These are phyloP conservation scores for Syzygium jambos DNA, from an alignment of 345 rosid genomes.

Conservation along the genomic window DNA sequence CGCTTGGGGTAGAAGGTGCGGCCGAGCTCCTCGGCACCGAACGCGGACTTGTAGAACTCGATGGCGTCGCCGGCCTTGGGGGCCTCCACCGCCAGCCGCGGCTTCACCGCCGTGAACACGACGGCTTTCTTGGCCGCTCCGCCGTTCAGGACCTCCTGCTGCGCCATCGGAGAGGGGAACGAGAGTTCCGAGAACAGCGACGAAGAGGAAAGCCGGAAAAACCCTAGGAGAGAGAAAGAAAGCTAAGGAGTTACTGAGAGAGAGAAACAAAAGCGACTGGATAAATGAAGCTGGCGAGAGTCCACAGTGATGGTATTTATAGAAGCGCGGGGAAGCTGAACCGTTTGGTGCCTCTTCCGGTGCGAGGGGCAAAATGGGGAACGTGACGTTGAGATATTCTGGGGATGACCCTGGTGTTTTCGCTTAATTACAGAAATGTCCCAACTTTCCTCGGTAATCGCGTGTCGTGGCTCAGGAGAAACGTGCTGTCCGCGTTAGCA, in stretches of 20 bases:
- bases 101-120: constrained; percentile 48
- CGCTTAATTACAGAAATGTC: constrained; percentile 18
- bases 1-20: constrained; percentile 73
- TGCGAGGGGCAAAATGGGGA: constrained; percentile 11
- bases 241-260: neutral
- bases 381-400: neutral
- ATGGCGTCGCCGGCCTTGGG: constrained; percentile 76
- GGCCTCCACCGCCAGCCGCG: constrained; percentile 67
- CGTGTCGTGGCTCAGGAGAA: neutral
- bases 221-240: constrained; percentile 27
- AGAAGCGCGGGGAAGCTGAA: constrained; percentile 58
- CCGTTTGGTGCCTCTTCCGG: constrained; percentile 24
- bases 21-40: constrained; percentile 60
- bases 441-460: neutral
- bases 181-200: neutral
- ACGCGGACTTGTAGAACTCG: constrained; percentile 71
- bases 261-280: constrained; percentile 1
- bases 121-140: constrained; percentile 34
- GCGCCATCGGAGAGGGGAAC: constrained; percentile 33
- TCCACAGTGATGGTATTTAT: constrained; percentile 14
- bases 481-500: neutral
- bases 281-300: neutral
- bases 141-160: constrained; percentile 47
- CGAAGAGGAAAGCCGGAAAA: neutral
- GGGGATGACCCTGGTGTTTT: constrained; percentile 2